Evolutionary conservation across 2,329 filamentous ascomycete genomes (phyloP), one percentile per base, ranked within the genome.

Genomic region (Trichocomaceae sp.): DNA sequence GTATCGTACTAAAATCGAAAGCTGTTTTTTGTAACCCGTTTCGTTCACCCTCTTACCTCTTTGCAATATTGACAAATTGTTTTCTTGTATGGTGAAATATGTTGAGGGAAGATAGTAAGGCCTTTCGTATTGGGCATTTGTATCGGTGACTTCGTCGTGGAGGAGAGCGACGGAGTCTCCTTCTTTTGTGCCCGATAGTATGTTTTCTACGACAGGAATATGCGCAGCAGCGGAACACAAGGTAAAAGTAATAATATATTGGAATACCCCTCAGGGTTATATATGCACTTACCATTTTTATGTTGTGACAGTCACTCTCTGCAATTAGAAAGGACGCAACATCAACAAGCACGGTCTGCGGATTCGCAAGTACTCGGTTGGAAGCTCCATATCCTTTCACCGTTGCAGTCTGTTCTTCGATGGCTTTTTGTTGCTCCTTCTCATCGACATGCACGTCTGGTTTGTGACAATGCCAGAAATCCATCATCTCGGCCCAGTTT

Each of bases 401-500:
- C 33, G 66, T 60, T 7, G 80, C 76, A 15, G 83, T 75, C 46
- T 72, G 69, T n/a, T 79, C 72, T 20, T 79, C 66, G 35, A 68
- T 57, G 46, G 58, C 61, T 33, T 65, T 60, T 41, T 67, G 59
- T 6, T 64, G 64, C 50, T 77, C 62, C 42, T 76, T 71, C 12
- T 69, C 66, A 47, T 76, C 69, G 10, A 68, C 63, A 29, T 79
- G 72, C 23, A 77, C 62, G 58, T 80, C 75, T 1, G 95, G 93
- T 71, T 97, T 97, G 71, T 99, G 93, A 66, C 93, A 99, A 71
- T 99, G 95, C 93, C 93, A 99, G 63, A 99, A 95, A 70, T 99
- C 95, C 93, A 99, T 99, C 91, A 99, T 95, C 74, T 99, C 93
- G 0, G 93, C 95, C 93, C 93, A 99, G 65, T 96, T 92, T 63